Evolutionary conservation across 2,329 filamentous ascomycete genomes (phyloP).

Genomic region (Penicillium sp.): DNA sequence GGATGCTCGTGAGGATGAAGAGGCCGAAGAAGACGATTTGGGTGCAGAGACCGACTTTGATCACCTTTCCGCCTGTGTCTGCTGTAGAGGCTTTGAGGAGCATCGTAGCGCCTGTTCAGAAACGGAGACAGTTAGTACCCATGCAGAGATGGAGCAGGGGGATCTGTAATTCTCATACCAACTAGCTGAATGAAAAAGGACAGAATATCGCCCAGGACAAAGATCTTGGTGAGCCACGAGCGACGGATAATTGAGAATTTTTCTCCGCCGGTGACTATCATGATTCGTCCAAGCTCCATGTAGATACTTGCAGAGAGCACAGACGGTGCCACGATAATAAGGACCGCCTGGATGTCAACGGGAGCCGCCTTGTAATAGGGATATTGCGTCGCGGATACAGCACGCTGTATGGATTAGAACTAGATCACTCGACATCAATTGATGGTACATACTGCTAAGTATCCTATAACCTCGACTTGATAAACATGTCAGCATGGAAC

Average conservation of each 20-base stretch:
- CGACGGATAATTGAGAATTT: constrained; percentile 21
- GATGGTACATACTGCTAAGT: no score
- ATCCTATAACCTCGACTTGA: no score
- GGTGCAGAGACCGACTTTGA: constrained; percentile 27
- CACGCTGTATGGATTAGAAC: no score
- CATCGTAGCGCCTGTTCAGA: constrained; percentile 26
- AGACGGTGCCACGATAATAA: constrained; percentile 30
- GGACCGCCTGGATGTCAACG: constrained; percentile 16
- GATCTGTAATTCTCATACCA: constrained; percentile 21
- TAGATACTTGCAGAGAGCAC: constrained; percentile 33
- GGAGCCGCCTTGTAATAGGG: neutral
- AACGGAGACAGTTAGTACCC: no score
- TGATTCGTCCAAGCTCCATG: constrained; percentile 31
- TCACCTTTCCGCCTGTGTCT: constrained; percentile 21
- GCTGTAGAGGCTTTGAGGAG: constrained; percentile 14
- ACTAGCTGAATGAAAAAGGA: constrained; percentile 30
- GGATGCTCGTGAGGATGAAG: constrained; percentile 22
- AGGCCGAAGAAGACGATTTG: constrained; percentile 29
- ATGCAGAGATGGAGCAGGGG: no score
- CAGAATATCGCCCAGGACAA: constrained; percentile 28
- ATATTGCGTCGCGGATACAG: no score
- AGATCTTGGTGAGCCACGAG: constrained; percentile 30
- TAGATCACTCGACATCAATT: no score
- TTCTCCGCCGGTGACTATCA: constrained; percentile 26
- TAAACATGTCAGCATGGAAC: no score